Conservation (phyloP, 2,329 filamentous ascomycete species). For the Diaporthe sp. region DNA sequence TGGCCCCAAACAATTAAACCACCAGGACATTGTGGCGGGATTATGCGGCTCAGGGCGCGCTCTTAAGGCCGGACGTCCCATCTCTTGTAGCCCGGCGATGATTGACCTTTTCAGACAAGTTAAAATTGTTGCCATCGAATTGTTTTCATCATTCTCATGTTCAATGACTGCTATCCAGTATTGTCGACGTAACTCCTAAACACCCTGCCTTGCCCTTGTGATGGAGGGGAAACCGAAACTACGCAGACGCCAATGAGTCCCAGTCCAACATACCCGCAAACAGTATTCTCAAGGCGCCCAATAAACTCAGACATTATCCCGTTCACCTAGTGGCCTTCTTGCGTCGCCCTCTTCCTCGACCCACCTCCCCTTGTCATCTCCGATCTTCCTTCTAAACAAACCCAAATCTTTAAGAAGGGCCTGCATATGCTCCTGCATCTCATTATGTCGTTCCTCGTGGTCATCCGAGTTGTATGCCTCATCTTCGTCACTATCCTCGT, state of each 20-base stretch:
- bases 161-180: not conserved
- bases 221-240: not conserved
- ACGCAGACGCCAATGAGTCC: not conserved
- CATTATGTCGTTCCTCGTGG: constrained; percentile 67
- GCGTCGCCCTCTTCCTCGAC: constrained; percentile 74
- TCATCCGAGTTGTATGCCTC: constrained; percentile 66
- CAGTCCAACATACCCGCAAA: not conserved
- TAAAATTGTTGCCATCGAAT: not conserved
- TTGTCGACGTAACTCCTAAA: constrained; percentile 28
- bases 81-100: not conserved
- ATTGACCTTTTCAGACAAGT: not conserved
- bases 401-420: constrained; percentile 84
- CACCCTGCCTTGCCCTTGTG: constrained; percentile 33
- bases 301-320: constrained; percentile 54
- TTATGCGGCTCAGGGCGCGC: not conserved
- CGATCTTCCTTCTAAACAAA: constrained; percentile 87
- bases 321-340: constrained; percentile 62
- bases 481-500: constrained; percentile 71
- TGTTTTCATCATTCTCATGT: not conserved
- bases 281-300: not conserved
- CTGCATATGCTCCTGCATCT: constrained; percentile 89
- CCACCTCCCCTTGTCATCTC: constrained; percentile 83
- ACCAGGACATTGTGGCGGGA: not conserved
- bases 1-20: not conserved
- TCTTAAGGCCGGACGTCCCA: not conserved